These are phyloP conservation scores for Tuber borchii DNA, from an alignment of 495 filamentous ascomycete species.

Conservation along the genomic window DNA sequence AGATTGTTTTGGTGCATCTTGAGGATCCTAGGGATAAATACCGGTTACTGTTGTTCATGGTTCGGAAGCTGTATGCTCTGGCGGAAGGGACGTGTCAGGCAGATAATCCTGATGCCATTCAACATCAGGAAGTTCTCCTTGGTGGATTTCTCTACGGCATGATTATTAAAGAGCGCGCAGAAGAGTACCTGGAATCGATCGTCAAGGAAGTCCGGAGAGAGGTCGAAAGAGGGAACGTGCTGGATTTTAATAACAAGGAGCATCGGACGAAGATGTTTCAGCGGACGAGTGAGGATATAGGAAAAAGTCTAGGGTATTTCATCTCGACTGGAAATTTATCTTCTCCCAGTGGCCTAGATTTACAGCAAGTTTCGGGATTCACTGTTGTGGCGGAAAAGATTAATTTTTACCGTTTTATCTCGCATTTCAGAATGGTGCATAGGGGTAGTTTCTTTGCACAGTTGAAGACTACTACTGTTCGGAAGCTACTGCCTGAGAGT, in stretches of 20 bases:
- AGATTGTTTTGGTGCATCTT: constrained; percentile 83
- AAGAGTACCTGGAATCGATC: constrained; percentile 70
- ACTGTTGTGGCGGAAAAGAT: constrained; percentile 97
- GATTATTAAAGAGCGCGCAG: constrained; percentile 89
- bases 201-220: constrained; percentile 63
- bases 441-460: constrained; percentile 98
- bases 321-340: constrained; percentile 89
- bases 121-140: constrained; percentile 86
- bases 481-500: constrained; percentile 90
- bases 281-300: constrained; percentile 80
- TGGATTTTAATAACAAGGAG: constrained; percentile 55
- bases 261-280: constrained; percentile 69
- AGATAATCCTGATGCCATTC: constrained; percentile 93
- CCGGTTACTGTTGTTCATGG: constrained; percentile 91
- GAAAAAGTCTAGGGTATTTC: constrained; percentile 83
- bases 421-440: constrained; percentile 98
- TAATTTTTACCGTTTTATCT: constrained; percentile 97
- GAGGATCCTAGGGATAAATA: constrained; percentile 82
- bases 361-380: constrained; percentile 90
- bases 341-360: constrained; percentile 82
- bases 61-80: constrained; percentile 84
- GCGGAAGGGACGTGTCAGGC: constrained; percentile 84
- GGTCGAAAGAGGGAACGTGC: constrained; percentile 19
- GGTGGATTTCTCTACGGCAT: constrained; percentile 89
- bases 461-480: constrained; percentile 91